These are phyloP conservation scores for Naganishia cerealis DNA, from an alignment of 1,284 basidiomycete genomes.

Conservation along the genomic window DNA sequence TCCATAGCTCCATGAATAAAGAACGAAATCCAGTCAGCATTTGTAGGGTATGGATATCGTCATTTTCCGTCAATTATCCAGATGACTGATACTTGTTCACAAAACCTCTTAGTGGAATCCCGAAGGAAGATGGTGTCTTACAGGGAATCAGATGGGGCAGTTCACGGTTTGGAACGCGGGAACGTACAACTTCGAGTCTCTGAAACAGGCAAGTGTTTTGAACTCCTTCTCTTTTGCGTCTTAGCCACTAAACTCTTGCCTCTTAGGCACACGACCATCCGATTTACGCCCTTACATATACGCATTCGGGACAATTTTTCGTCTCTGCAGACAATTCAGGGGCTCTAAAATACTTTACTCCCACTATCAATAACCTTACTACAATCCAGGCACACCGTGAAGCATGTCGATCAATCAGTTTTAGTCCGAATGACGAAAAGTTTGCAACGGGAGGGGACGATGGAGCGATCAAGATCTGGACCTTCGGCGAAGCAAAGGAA, in stretches of 20 bases:
- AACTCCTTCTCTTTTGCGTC: constrained; percentile 1
- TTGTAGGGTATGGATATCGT: constrained; percentile 66
- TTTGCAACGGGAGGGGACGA: constrained; percentile 96
- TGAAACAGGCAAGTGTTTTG: constrained; percentile 65
- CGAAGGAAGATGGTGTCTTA: constrained; percentile 85
- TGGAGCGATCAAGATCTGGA: constrained; percentile 90
- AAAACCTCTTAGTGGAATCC: constrained; percentile 77
- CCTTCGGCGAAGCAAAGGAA: constrained; percentile 84
- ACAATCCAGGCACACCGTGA: constrained; percentile 87
- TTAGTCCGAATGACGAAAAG: constrained; percentile 83
- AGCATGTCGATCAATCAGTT: constrained; percentile 84
- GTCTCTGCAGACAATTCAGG: constrained; percentile 90
- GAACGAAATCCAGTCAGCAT: constrained; percentile 95
- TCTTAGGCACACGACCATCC: constrained; percentile 83
- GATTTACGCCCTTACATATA: constrained; percentile 85
- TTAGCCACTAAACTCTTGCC: background rate
- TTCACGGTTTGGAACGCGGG: constrained; percentile 99
- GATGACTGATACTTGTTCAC: background rate
- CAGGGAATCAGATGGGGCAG: constrained; percentile 93
- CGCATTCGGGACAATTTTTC: constrained; percentile 84
- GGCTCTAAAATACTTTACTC: constrained; percentile 96
- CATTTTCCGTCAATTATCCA: constrained; percentile 36
- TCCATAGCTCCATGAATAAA: constrained; percentile 98
- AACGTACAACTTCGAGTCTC: constrained; percentile 99
- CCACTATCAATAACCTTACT: constrained; percentile 96